These are phyloP conservation scores for Trypanosoma avium DNA, from an alignment of 208 protist species.

Conservation along the genomic window DNA sequence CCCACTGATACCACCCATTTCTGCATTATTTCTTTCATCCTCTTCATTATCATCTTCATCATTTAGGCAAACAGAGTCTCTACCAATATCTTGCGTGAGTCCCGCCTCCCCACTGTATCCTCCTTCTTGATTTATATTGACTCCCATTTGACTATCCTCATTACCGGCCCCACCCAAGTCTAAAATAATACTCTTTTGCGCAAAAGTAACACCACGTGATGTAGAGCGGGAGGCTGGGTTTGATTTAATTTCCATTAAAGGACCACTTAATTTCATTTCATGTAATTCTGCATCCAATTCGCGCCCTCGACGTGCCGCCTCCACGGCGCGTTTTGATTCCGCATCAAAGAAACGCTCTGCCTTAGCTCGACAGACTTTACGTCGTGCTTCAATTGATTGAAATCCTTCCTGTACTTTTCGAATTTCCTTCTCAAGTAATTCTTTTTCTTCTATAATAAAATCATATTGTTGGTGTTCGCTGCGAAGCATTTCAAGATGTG, in stretches of 20 bases:
- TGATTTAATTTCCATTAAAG: conserved; percentile 20
- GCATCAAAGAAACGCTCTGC: conserved; percentile 69
- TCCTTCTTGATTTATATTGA: conserved; percentile 13
- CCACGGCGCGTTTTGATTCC: conserved; percentile 49
- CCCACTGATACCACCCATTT: conserved; percentile 37
- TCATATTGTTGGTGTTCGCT: conserved; percentile 38
- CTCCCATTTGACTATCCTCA: too few species aligned
- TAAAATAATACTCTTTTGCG: conserved; percentile 57
- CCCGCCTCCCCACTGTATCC: conserved; percentile 2
- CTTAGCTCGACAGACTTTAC: conserved; percentile 33
- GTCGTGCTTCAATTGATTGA: conserved; percentile 42
- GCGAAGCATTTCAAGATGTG: conserved; percentile 30
- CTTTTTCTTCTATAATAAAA: conserved; percentile 36
- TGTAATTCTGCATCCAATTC: conserved; percentile 47
- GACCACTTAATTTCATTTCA: conserved; percentile 33
- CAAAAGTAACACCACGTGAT: conserved; percentile 53
- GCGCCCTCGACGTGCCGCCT: conserved; percentile 34
- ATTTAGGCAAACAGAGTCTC: conserved; percentile 19
- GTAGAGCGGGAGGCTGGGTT: conserved; percentile 24
- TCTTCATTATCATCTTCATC: conserved; percentile 20
- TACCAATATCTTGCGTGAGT: conserved; percentile 10
- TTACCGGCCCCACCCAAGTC: conserved; percentile 23
- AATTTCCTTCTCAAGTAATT: conserved; percentile 43
- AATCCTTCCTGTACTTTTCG: conserved; percentile 37
- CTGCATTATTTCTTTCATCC: conserved; percentile 13